Conservation (phyloP, 495 filamentous ascomycete genomes). For the Aspergillus avenaceus region DNA sequence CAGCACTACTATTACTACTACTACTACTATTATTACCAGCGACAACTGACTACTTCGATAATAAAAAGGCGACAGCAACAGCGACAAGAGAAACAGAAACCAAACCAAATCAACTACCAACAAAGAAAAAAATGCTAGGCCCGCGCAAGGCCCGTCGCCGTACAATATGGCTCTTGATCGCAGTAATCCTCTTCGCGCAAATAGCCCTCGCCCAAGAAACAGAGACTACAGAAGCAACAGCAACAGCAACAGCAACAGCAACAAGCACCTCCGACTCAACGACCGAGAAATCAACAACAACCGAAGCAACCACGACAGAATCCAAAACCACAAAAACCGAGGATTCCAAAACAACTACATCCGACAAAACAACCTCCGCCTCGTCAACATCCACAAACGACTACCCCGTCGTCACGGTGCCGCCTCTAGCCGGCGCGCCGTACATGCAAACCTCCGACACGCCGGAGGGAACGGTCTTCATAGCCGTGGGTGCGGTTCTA, state of each 20-base stretch:
- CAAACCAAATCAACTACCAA: too few species aligned
- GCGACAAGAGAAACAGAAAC: too few species aligned
- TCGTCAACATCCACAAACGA: slow-evolving; percentile 23
- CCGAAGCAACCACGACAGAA: slow-evolving; percentile 14
- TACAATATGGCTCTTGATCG: slow-evolving; percentile 14
- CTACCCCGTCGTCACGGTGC: slow-evolving; percentile 56
- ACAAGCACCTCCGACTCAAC: slow-evolving; percentile 10
- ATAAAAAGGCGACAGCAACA: too few species aligned
- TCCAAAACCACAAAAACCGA: slow-evolving; percentile 22
- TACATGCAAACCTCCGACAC: slow-evolving; percentile 92
- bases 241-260: slow-evolving; percentile 13
- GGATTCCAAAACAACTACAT: slow-evolving; percentile 17
- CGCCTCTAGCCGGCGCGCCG: slow-evolving; percentile 78
- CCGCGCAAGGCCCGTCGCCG: slow-evolving; percentile 21
- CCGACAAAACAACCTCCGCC: slow-evolving; percentile 15
- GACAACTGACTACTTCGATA: too few species aligned
- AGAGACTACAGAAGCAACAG: slow-evolving; percentile 7
- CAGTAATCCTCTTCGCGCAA: slow-evolving; percentile 17
- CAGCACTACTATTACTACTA: too few species aligned
- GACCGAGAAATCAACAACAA: background rate
- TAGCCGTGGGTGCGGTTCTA: slow-evolving; percentile 82
- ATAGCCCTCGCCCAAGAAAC: slow-evolving; percentile 11
- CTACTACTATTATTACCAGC: too few species aligned
- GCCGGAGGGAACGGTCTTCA: slow-evolving; percentile 95
- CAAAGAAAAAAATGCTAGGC: too few species aligned